Percentiles rank a stretch among this genome's conserved stretches.
phyloP scores from a whole-genome alignment of 257 asterid genomes.

The Ophiorrhiza pumila region DNA sequence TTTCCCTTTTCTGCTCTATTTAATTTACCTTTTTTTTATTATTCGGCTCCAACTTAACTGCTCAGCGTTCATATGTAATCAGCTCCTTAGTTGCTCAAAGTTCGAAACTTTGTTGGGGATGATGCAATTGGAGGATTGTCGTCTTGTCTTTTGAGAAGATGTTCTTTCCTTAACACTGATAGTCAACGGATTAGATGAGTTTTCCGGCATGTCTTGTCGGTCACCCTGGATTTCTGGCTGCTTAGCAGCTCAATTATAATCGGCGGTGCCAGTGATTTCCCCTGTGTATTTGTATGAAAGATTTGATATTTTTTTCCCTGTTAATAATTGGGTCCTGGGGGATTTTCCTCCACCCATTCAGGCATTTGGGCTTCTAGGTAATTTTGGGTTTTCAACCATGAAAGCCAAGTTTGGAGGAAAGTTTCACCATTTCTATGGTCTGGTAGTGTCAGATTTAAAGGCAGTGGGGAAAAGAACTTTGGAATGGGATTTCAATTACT shows the following conservation, averaged over 20 bases:
- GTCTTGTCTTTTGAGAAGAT: slow-evolving; percentile 16
- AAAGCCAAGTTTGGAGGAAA: slow-evolving; percentile 39
- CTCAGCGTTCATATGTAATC: not conserved
- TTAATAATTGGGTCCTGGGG: slow-evolving; percentile 1
- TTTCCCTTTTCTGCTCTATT: no score
- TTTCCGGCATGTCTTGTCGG: slow-evolving; percentile 1
- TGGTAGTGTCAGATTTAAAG: slow-evolving; percentile 47
- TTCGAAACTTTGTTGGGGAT: not conserved
- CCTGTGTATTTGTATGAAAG: not conserved
- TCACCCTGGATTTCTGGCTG: not conserved
- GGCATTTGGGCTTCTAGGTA: slow-evolving; percentile 12
- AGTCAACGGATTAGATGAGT: not conserved
- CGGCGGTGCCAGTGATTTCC: not conserved
- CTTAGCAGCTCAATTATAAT: not conserved
- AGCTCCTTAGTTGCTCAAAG: not conserved
- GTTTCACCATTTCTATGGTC: slow-evolving; percentile 25
- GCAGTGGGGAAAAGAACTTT: slow-evolving; percentile 51
- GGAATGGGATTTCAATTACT: slow-evolving; percentile 87
- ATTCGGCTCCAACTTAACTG: slow-evolving; percentile 2
- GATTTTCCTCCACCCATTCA: slow-evolving; percentile 6
- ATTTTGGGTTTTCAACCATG: slow-evolving; percentile 25
- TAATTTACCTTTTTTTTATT: not conserved
- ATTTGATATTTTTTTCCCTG: not conserved
- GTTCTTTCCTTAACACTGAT: slow-evolving; percentile 22
- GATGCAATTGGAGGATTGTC: slow-evolving; percentile 5